Percentiles rank a stretch among this genome's conserved stretches.
These are phyloP conservation scores for Neofusicoccum ribis DNA, from an alignment of 2,329 filamentous ascomycete species.

Conservation along the genomic window DNA sequence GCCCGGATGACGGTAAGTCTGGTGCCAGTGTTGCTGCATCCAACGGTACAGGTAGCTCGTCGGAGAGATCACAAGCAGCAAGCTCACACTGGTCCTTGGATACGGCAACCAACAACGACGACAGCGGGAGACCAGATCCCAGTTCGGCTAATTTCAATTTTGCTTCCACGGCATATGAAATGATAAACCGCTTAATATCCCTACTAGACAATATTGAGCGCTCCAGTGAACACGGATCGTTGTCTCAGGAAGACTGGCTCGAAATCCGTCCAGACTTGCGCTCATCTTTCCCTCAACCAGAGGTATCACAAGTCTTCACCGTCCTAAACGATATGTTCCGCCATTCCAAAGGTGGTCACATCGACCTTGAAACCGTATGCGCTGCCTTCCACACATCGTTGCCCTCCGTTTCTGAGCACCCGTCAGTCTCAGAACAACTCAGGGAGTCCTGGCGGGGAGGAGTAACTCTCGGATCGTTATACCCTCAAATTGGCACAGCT, in stretches of 20 bases:
- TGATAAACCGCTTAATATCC: neutral
- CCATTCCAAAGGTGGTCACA: neutral
- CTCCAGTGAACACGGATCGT: neutral
- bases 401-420: neutral
- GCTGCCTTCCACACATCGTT: neutral
- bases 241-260: neutral
- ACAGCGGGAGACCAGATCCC: neutral
- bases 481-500: neutral
- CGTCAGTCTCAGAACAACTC: neutral
- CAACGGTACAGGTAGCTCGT: slow-evolving; percentile 25
- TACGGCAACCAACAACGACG: slow-evolving; percentile 57
- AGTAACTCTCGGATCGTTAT: neutral
- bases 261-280: neutral
- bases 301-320: neutral
- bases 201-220: neutral
- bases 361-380: neutral
- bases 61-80: neutral
- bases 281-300: neutral
- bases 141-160: too few species aligned
- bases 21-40: slow-evolving; percentile 35
- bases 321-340: neutral
- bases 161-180: neutral
- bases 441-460: neutral
- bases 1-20: slow-evolving; percentile 28
- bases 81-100: slow-evolving; percentile 48